These are phyloP conservation scores for Fusarium hostae DNA, from an alignment of 2,329 filamentous ascomycete species.

Conservation along the genomic window DNA sequence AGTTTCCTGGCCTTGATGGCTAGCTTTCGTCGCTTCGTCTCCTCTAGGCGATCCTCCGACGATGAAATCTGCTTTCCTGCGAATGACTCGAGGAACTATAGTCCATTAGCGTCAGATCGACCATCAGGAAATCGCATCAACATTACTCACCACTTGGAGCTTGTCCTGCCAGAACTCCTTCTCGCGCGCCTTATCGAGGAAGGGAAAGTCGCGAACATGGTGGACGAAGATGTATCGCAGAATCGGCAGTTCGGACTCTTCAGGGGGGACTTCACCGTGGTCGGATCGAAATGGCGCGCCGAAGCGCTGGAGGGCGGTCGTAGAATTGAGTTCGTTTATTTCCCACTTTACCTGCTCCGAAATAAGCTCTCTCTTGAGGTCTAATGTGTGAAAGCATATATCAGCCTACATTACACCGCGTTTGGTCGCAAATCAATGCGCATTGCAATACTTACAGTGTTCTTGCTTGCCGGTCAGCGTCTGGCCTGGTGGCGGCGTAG, in stretches of 20 bases:
- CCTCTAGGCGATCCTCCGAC: slow-evolving; percentile 93
- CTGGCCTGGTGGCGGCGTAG: slow-evolving; percentile 56
- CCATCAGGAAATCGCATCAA: background rate
- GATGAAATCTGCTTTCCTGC: slow-evolving; percentile 97
- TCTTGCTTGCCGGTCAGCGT: slow-evolving; percentile 94
- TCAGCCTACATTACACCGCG: slow-evolving; percentile 21
- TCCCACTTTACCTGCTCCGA: slow-evolving; percentile 89
- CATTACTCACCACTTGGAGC: slow-evolving; percentile 81
- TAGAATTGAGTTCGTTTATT: slow-evolving; percentile 91
- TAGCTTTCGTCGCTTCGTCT: slow-evolving; percentile 93
- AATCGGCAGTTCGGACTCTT: slow-evolving; percentile 93
- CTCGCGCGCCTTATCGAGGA: slow-evolving; percentile 94
- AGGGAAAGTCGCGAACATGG: slow-evolving; percentile 97
- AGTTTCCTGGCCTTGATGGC: slow-evolving; percentile 94
- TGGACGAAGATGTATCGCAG: slow-evolving; percentile 97
- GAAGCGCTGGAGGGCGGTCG: slow-evolving; percentile 93
- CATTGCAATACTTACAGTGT: slow-evolving; percentile 74
- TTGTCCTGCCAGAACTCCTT: slow-evolving; percentile 99
- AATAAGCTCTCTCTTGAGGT: slow-evolving; percentile 95
- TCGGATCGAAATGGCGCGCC: slow-evolving; percentile 95
- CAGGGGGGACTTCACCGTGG: slow-evolving; percentile 88
- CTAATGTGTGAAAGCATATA: slow-evolving; percentile 48
- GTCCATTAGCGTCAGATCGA: slow-evolving; percentile 9
- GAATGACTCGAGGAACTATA: slow-evolving; percentile 93
- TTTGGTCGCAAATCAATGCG: background rate